Evolutionary conservation across 2,329 filamentous ascomycete species (phyloP), one percentile per base, ranked within the genome.

Genomic region (Coniochaeta ligniaria): DNA sequence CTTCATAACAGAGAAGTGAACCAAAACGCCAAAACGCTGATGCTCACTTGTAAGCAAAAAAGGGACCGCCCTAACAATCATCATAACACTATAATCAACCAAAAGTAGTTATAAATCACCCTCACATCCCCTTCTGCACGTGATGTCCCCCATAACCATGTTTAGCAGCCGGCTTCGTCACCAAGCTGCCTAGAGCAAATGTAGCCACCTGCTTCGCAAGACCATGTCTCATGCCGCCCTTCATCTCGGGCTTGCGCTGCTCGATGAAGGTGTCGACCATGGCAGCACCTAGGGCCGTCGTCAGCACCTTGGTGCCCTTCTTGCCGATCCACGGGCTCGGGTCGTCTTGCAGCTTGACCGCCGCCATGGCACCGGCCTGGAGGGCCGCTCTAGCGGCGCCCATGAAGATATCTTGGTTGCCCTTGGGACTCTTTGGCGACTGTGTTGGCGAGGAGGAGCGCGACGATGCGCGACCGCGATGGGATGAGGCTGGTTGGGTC

Each of bases 301-400:
- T 61, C 1, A 60, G 62, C n/a, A 67, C 63, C 59, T 66, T 67
- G 22, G 64, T 59, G 22, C 65, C 66, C 57, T 67, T 69, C 52
- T 65, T 58, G 6, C 65, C 67, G 7, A 68, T 56, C 62, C 66
- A 67, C 2, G 67, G 66, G 35, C 63, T 62, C 16, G 67, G 65
- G 58, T 69, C 68, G 57, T 64, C 59, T n/a, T 63, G 63, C 26
- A 68, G 60, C 20, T 63, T 67, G 35, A 67, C 54, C 7, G 68
- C 68, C 1, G 67, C 64, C 16, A 65, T 62, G n/a, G 68, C 67
- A 14, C 64, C 69, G 3, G 68, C 66, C 43, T 68, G 65, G 22
- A 66, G 24, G 2, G 65, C 65, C 47, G 58, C 58, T 16, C 59
- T 60, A 11, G 60, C 58, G 6, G 65, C 65, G 16, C 59, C 22